Base-by-base conservation (phyloP, 192 early-diverging fungal genomes). In the Irineochytrium annulatum region DNA sequence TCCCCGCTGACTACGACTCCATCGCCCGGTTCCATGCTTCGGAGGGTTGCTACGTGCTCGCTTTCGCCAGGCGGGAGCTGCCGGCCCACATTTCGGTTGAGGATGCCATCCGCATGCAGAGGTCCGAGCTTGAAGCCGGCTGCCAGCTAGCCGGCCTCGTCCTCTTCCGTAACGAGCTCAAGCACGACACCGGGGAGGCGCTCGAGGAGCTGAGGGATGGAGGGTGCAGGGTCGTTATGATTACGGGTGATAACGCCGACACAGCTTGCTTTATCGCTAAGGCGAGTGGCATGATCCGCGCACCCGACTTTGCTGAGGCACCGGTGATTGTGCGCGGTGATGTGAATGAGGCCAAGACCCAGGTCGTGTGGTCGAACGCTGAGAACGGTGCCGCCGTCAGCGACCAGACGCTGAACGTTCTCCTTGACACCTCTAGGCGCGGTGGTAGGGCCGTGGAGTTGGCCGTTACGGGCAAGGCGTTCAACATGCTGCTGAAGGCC, bases 41-140 rank as follows among this genome's bases (percentile, higher is more conserved):
- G 44, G 73, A 87, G 52, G 90, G 90, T 8, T 87, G 86, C 58
- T 92, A 92, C 64, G 90, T 92, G n/a, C 67, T 92, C 19, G 87
- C 86, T 0, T 57, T 90, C 5, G 87, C 89, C 29, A 71, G 80
- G 54, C 72, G 75, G 45, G 75, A 87, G 51, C 60, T 92, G n/a
- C 79, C 80, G 22, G 44, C 70, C 5, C 20, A 27, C 34, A 46
- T 60, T 32, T 32, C 70, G 13, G 59, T 79, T 1, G 60, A 62
- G 34, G 65, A 79, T 17, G 61, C 81, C n/a, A 56, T 56, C n/a
- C 56, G 61, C 8, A 56, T 77, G 29, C 48, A 71, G 13, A 82
- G 89, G 34, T 80, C 81, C 17, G 70, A 78, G n/a, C 52, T 90
- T 53, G 91, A 91, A 62, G 75, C 75, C 43, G 53, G 58, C 14